These are phyloP conservation scores for Solanum rostratum DNA, from an alignment of 257 asterid genomes.

Conservation along the genomic window DNA sequence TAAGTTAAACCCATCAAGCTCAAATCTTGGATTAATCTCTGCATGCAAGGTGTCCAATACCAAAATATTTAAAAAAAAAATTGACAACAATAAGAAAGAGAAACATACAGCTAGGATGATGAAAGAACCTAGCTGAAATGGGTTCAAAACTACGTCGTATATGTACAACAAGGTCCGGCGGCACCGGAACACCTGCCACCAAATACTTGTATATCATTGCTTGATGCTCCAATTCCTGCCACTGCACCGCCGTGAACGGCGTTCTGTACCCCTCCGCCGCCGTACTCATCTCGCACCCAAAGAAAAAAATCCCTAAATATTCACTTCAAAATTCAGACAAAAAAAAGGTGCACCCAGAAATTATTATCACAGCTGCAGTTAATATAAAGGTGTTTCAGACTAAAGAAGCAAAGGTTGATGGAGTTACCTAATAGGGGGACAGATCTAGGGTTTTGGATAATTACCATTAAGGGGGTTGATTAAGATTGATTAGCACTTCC, in stretches of 20 bases:
- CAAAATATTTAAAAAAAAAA: not conserved
- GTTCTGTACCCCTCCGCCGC: not conserved
- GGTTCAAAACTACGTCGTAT: slow-evolving; percentile 9
- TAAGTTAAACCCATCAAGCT: not conserved
- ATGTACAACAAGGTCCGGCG: slow-evolving; percentile 1
- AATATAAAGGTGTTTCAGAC: not conserved
- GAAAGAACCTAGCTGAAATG: not conserved
- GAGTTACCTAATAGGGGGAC: slow-evolving; percentile 19
- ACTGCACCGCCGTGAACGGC: slow-evolving; percentile 9
- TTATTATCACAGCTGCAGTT: slow-evolving; percentile 7
- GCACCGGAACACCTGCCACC: slow-evolving; percentile 12
- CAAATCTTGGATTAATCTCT: not conserved
- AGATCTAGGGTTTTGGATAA: slow-evolving; percentile 89
- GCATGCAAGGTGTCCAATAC: not conserved
- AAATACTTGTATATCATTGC: slow-evolving; percentile 10
- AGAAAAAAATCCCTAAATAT: not conserved
- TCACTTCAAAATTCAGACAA: slow-evolving; percentile 3
- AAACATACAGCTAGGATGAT: slow-evolving; percentile 4
- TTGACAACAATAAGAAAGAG: not conserved
- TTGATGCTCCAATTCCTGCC: slow-evolving; percentile 15
- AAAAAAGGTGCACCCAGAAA: slow-evolving; percentile 31
- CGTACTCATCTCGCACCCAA: not conserved
- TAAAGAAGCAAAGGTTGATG: not conserved
- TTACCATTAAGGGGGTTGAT: not conserved
- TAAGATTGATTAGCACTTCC: not conserved